Evolutionary conservation across 495 filamentous ascomycete genomes (phyloP).

Genomic region (Xylaria flabelliformis): DNA sequence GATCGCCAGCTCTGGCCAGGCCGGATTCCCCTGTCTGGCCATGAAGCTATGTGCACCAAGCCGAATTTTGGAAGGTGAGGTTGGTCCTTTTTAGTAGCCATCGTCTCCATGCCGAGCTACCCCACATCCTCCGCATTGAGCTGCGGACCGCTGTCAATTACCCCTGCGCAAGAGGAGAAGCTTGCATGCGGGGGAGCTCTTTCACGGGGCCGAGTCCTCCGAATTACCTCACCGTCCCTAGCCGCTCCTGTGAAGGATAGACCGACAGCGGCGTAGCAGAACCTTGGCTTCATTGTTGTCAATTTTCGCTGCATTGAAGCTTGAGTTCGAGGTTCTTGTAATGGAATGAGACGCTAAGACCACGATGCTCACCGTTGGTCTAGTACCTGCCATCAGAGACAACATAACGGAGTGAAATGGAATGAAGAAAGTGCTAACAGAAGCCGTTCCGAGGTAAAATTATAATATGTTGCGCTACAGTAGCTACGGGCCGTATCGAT

Average conservation of each 20-base stretch:
- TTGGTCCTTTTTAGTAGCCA: slow-evolving; percentile 3
- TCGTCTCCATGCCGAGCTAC: slow-evolving; percentile 15
- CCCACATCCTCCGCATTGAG: slow-evolving; percentile 16
- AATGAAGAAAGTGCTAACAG: not conserved
- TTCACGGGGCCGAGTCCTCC: slow-evolving; percentile 7
- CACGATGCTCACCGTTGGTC: not conserved
- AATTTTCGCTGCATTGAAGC: not conserved
- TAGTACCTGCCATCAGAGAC: not conserved
- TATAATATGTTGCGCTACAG: not conserved
- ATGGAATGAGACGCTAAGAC: not conserved
- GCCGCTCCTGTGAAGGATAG: slow-evolving; percentile 3
- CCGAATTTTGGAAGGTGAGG: not conserved
- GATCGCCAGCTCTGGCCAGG: not conserved
- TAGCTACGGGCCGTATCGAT: not conserved
- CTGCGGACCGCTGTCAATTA: not conserved
- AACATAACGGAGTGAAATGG: not conserved
- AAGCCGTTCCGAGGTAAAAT: not conserved
- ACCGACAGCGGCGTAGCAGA: not conserved
- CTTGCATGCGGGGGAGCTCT: slow-evolving; percentile 6
- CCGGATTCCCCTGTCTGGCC: slow-evolving; percentile 6
- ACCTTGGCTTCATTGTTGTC: not conserved
- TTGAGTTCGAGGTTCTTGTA: not conserved
- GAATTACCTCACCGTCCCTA: not conserved
- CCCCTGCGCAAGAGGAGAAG: slow-evolving; percentile 8
- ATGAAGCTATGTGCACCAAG: not conserved